phyloP scores from a whole-genome alignment of 257 asterid species.

The Thymus quinquecostatus region DNA sequence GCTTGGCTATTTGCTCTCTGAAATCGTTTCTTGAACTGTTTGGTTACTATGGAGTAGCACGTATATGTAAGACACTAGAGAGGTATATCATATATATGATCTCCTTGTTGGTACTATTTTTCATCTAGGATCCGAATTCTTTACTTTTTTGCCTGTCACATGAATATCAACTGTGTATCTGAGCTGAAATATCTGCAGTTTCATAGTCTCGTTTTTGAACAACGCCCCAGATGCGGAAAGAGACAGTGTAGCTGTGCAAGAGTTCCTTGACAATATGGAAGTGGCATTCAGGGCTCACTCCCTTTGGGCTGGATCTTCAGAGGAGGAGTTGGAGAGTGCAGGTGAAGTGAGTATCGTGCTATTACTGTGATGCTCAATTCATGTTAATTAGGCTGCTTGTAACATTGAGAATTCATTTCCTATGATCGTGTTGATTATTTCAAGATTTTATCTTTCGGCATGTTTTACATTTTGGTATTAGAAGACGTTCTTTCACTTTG shows the following conservation, averaged over 20 bases:
- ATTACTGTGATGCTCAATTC: not conserved
- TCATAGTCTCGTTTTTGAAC: constrained; percentile 87
- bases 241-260: constrained; percentile 90
- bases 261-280: constrained; percentile 88
- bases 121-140: constrained; percentile 13
- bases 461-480: not conserved
- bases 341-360: constrained; percentile 78
- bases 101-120: not conserved
- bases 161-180: constrained; percentile 14
- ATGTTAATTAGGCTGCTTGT: constrained; percentile 15
- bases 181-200: constrained; percentile 56
- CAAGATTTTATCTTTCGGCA: constrained; percentile 13
- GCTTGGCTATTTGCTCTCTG: not conserved
- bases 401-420: not conserved
- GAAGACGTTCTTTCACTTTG: not conserved
- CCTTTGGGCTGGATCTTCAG: constrained; percentile 93
- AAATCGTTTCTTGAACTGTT: not conserved
- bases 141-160: constrained; percentile 15
- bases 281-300: constrained; percentile 89
- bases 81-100: not conserved
- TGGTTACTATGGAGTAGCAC: not conserved
- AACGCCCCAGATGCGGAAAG: constrained; percentile 78
- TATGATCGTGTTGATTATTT: constrained; percentile 9
- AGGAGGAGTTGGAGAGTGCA: constrained; percentile 95
- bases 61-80: constrained; percentile 1